Conservation (phyloP, 805 yeast species). For the Wickerhamomyces rabaulensis region DNA sequence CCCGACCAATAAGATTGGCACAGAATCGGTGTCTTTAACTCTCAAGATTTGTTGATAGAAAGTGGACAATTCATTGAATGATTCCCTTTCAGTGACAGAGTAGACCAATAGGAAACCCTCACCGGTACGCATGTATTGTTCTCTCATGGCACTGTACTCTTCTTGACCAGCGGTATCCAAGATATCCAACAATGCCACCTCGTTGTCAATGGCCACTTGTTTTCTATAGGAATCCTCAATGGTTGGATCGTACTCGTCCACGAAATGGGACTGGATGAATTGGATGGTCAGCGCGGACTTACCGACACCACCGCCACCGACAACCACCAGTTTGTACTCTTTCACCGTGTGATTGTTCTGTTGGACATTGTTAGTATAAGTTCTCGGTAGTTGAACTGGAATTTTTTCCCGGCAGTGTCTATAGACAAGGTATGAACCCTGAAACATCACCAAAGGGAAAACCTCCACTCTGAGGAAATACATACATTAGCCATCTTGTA, state of each 20-base stretch:
- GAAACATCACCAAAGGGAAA: too few species aligned
- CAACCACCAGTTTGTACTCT: constrained; percentile 91
- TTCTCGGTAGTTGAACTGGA: too few species aligned
- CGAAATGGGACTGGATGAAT: constrained; percentile 89
- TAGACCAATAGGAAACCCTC: constrained; percentile 91
- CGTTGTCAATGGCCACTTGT: constrained; percentile 77
- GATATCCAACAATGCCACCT: constrained; percentile 75
- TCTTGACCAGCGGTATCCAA: constrained; percentile 99
- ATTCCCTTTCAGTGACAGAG: constrained; percentile 76
- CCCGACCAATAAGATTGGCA: constrained; percentile 79
- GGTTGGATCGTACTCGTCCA: constrained; percentile 97
- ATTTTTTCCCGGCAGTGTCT: too few species aligned
- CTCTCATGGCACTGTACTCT: constrained; percentile 90
- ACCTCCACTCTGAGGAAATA: not conserved
- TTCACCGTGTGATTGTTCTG: constrained; percentile 35
- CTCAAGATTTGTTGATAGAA: constrained; percentile 77
- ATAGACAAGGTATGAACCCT: too few species aligned
- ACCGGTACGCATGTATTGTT: constrained; percentile 93
- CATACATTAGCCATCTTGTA: not conserved
- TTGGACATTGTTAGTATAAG: not conserved
- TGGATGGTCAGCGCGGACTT: constrained; percentile 95
- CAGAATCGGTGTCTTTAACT: constrained; percentile 70
- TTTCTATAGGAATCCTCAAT: constrained; percentile 91
- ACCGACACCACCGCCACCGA: constrained; percentile 99
- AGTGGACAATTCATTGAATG: constrained; percentile 78